Conservation (phyloP, 192 early-diverging fungal species). For the Coemansia sp. region DNA sequence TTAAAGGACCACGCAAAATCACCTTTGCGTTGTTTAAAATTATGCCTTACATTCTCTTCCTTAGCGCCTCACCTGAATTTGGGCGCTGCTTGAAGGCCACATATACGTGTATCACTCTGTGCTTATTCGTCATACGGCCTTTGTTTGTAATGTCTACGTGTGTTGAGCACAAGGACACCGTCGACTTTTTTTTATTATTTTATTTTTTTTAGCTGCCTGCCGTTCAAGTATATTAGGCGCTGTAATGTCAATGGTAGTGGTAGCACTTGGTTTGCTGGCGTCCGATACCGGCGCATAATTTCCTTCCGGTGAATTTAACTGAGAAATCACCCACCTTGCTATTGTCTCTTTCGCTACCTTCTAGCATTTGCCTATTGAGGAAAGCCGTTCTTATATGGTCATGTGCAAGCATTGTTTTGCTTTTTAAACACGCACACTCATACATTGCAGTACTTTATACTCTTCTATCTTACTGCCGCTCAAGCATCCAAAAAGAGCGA, state of each 20-base stretch:
- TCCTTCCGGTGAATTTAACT: neutral
- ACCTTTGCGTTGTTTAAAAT: neutral
- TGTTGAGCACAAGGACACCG: neutral
- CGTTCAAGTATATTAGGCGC: too few species aligned
- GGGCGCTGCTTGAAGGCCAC: neutral
- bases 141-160: neutral
- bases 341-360: neutral
- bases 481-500: neutral
- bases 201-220: too few species aligned
- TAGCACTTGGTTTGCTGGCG: neutral
- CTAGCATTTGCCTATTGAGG: neutral
- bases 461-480: neutral
- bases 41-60: neutral
- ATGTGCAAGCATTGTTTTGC: neutral
- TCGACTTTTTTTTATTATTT: too few species aligned
- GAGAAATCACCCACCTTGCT: neutral
- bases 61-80: neutral
- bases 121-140: neutral
- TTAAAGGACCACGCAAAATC: neutral
- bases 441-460: neutral
- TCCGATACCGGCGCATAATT: neutral
- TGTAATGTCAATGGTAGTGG: too few species aligned
- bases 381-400: neutral
- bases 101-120: neutral
- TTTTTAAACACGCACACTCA: neutral